Evolutionary conservation across 768 basidiomycete genomes (phyloP), one percentile per base, ranked within the genome.

Genomic region (Pleurotus citrinopileatus): DNA sequence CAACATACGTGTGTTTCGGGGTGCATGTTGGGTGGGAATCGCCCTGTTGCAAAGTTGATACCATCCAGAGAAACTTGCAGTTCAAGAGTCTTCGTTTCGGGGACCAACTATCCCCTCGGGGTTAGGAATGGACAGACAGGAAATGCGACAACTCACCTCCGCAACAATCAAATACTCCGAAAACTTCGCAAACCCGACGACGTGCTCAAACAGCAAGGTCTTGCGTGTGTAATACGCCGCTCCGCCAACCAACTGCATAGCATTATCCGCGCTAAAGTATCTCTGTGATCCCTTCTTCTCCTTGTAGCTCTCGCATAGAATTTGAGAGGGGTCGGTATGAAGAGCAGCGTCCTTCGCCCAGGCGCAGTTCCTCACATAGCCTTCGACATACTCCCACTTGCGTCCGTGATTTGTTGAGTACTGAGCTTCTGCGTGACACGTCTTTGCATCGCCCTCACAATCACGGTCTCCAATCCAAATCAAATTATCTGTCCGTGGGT

Each of bases 151-250:
- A 63, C 84, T 50, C 37, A 97, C 93, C 79, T 94, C 88, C 20
- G 96, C 97, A 26, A 98, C 96, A 42, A 98, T 85, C 66, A 98
- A 77, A 67, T 90, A 99, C 73, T 99, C 93, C 0, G 92, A 92
- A 69, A 99, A 99, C 72, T 94, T 95, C 0, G 97, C 87, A 72
- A 95, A 98, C 5, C 97, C 97, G 59, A 94, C 93, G 52, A 99
- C 86, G 38, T 84, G 76, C 42, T 91, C 82, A 63, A 98, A 99
- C 19, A 97, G 67, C 65, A 81, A 89, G 57, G 73, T 83, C 75
- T 84, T 88, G 57, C 78, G 82, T 43, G 59, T 59, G 65, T 84
- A 98, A 72, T 83, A 98, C 53, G 84, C 75, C 9, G 75, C 67
- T 0, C 97, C 96, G 10, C 83, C 81, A 22, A 95, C 78, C 40